A percentile compares a stretch with the other conserved stretches of the same genome.
Evolutionary conservation across 345 rosid species (phyloP).

Genomic region (Syzygium grande): DNA sequence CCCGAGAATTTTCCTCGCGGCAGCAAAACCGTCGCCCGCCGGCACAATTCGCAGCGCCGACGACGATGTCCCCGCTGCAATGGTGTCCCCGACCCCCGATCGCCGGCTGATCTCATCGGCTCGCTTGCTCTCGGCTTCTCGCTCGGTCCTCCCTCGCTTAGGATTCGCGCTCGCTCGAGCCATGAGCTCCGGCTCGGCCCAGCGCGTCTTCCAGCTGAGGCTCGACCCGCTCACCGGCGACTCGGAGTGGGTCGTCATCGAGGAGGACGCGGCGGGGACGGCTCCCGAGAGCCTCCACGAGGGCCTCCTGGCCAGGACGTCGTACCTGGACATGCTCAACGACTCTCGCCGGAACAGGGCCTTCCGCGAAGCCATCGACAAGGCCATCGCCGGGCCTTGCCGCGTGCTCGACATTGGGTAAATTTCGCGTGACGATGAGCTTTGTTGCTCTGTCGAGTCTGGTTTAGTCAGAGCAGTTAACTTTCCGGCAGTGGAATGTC

Average conservation of each 20-base stretch:
- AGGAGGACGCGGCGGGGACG: slow-evolving; percentile 20
- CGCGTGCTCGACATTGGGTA: slow-evolving; percentile 94
- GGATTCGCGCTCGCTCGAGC: slow-evolving; percentile 5
- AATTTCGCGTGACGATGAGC: neutral
- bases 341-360: slow-evolving; percentile 50
- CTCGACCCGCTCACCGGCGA: slow-evolving; percentile 55
- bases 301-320: slow-evolving; percentile 47
- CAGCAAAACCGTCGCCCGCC: neutral
- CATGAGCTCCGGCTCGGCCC: slow-evolving; percentile 42
- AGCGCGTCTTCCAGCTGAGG: slow-evolving; percentile 50
- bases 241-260: slow-evolving; percentile 63
- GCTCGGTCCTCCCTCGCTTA: slow-evolving; percentile 1
- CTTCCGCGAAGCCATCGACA: slow-evolving; percentile 51
- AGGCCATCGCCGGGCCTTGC: slow-evolving; percentile 52
- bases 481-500: neutral
- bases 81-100: neutral
- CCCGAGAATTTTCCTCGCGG: neutral
- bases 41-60: neutral
- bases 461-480: neutral
- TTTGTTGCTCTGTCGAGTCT: neutral
- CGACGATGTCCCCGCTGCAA: neutral
- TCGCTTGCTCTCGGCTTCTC: slow-evolving; percentile 1
- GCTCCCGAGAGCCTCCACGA: slow-evolving; percentile 14
- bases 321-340: slow-evolving; percentile 73
- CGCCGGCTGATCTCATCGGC: neutral